Conservation (phyloP, 495 filamentous ascomycete species). For the Daldinia loculata region DNA sequence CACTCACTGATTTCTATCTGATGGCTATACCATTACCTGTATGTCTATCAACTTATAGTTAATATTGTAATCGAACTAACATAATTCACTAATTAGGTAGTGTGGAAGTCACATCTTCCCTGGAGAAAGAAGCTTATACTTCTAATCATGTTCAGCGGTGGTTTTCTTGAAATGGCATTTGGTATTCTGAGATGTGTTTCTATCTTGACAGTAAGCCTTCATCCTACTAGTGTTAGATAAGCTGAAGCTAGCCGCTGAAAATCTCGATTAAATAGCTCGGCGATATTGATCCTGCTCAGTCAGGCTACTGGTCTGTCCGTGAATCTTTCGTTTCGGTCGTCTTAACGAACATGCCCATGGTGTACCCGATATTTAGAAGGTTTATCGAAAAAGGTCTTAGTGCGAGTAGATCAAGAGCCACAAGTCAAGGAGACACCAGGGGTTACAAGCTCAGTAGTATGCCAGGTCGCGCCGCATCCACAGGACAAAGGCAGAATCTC, state of each 20-base stretch:
- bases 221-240: not conserved
- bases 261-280: slow-evolving; percentile 32
- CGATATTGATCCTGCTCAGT: slow-evolving; percentile 59
- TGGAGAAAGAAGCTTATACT: slow-evolving; percentile 62
- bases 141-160: slow-evolving; percentile 66
- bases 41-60: slow-evolving; percentile 10
- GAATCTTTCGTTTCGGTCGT: slow-evolving; percentile 70
- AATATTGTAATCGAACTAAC: slow-evolving; percentile 16
- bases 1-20: slow-evolving; percentile 63
- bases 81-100: slow-evolving; percentile 49
- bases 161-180: slow-evolving; percentile 66
- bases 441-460: slow-evolving; percentile 40
- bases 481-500: slow-evolving; percentile 53
- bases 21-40: slow-evolving; percentile 64
- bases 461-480: slow-evolving; percentile 25
- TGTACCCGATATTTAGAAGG: slow-evolving; percentile 59
- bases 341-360: slow-evolving; percentile 68
- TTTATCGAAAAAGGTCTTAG: slow-evolving; percentile 46
- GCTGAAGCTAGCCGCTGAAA: not conserved
- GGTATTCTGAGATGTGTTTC: slow-evolving; percentile 67
- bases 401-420: slow-evolving; percentile 12
- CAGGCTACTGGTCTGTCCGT: slow-evolving; percentile 69
- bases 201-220: slow-evolving; percentile 59
- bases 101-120: slow-evolving; percentile 62
- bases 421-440: slow-evolving; percentile 15